phyloP scores from a whole-genome alignment of 2,329 filamentous ascomycete species.

The Fusarium scirpi region DNA sequence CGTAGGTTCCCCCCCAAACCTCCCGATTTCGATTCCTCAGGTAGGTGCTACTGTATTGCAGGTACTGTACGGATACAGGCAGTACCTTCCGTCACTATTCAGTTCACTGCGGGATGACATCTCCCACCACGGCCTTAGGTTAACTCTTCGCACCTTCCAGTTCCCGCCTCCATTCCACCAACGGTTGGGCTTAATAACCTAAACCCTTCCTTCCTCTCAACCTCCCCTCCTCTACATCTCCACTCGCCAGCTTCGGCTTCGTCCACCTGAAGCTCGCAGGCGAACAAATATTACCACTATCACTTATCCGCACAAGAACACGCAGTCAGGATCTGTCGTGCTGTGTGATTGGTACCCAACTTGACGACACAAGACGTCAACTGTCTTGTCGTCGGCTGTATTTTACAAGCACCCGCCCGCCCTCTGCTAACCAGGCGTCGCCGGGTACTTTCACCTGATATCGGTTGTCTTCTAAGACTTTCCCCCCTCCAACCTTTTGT shows the following conservation, averaged over 20 bases:
- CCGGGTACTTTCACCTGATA: conserved; percentile 29
- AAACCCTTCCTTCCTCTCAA: conserved; percentile 32
- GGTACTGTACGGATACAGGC: neutral
- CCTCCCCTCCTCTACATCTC: conserved; percentile 34
- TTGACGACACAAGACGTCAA: conserved; percentile 31
- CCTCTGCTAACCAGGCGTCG: conserved; percentile 22
- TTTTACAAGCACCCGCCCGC: conserved; percentile 23
- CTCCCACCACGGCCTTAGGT: conserved; percentile 1
- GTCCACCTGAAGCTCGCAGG: conserved; percentile 32
- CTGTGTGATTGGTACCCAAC: conserved; percentile 22
- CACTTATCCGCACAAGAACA: conserved; percentile 20
- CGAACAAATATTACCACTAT: conserved; percentile 19
- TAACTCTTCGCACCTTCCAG: conserved; percentile 10
- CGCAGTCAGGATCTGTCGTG: conserved; percentile 19
- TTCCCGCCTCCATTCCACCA: conserved; percentile 10
- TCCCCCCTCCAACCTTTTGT: conserved; percentile 21
- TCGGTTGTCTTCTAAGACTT: conserved; percentile 30
- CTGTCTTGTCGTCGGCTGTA: conserved; percentile 25
- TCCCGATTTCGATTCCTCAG: conserved; percentile 27
- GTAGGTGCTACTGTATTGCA: conserved; percentile 8
- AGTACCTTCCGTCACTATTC: conserved; percentile 2
- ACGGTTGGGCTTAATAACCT: conserved; percentile 33
- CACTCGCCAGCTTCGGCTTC: conserved; percentile 36
- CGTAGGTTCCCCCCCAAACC: conserved; percentile 22
- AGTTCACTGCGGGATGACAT: neutral